These are phyloP conservation scores for Sherardia arvensis DNA, from an alignment of 257 asterid species.

Conservation along the genomic window DNA sequence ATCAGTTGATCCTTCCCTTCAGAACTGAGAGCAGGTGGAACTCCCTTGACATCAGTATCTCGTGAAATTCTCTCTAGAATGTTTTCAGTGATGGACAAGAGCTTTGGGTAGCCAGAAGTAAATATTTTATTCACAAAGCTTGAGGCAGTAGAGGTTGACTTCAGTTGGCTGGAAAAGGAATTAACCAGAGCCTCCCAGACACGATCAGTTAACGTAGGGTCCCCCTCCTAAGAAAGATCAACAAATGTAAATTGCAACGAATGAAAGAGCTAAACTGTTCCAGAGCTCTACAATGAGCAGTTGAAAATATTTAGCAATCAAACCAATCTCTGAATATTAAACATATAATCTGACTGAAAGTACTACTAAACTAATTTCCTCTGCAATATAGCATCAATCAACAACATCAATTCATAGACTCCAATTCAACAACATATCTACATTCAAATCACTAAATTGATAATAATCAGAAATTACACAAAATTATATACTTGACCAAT, in stretches of 20 bases:
- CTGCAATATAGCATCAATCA: neutral
- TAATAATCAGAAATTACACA: neutral
- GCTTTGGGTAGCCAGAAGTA: constrained; percentile 89
- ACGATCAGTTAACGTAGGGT: constrained; percentile 78
- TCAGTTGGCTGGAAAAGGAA: constrained; percentile 92
- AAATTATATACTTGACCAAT: neutral
- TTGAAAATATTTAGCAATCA: neutral
- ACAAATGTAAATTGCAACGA: constrained; percentile 15
- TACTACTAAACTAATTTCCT: neutral
- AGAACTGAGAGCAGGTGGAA: constrained; percentile 73
- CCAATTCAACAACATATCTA: neutral
- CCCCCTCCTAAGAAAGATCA: constrained; percentile 63
- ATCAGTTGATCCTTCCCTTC: constrained; percentile 86
- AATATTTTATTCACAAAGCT: constrained; percentile 92
- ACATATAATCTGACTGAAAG: neutral
- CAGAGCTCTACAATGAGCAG: neutral
- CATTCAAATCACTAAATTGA: no score
- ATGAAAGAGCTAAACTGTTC: neutral
- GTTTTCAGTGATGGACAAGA: constrained; percentile 65
- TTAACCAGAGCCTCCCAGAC: constrained; percentile 88
- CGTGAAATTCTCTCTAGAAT: constrained; percentile 93
- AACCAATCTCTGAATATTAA: neutral
- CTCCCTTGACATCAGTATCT: constrained; percentile 98
- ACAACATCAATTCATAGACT: neutral
- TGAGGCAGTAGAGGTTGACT: constrained; percentile 86